Evolutionary conservation across 2,329 filamentous ascomycete species (phyloP).

Genomic region (Stenocarpella maydis): DNA sequence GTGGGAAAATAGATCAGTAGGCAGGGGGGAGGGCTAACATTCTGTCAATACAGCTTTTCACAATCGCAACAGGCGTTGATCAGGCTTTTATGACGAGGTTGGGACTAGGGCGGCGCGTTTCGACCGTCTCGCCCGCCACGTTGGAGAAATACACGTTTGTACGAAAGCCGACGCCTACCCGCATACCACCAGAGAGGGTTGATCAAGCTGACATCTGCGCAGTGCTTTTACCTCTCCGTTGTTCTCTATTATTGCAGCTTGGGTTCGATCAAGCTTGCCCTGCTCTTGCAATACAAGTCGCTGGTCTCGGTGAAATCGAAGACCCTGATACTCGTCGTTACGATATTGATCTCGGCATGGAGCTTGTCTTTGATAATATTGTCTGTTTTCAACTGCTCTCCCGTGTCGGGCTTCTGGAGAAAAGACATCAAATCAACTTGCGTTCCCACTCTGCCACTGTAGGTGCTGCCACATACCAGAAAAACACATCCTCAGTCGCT

Average conservation of each 20-base stretch:
- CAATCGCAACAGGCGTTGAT: slow-evolving; percentile 26
- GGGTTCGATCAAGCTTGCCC: slow-evolving; percentile 24
- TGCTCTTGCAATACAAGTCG: slow-evolving; percentile 30
- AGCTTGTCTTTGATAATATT: slow-evolving; percentile 11
- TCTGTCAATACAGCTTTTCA: slow-evolving; percentile 22
- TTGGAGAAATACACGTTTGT: slow-evolving; percentile 25
- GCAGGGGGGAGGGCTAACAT: not conserved
- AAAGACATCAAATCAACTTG: slow-evolving; percentile 11
- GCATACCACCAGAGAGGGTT: no score
- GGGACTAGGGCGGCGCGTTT: slow-evolving; percentile 36
- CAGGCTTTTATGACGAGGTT: slow-evolving; percentile 35
- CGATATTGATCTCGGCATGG: slow-evolving; percentile 15
- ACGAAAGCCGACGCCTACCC: not conserved
- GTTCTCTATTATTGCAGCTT: slow-evolving; percentile 28
- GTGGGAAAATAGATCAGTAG: no score
- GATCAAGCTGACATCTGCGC: not conserved
- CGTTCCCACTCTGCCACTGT: slow-evolving; percentile 24
- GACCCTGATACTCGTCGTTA: not conserved
- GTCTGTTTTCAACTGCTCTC: slow-evolving; percentile 22
- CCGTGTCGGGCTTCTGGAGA: slow-evolving; percentile 26
- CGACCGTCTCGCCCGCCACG: slow-evolving; percentile 28
- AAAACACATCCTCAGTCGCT: not conserved
- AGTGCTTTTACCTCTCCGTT: slow-evolving; percentile 29
- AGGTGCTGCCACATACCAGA: not conserved
- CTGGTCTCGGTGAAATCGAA: slow-evolving; percentile 24